These are phyloP conservation scores for Stenogyne calaminthoides DNA, from an alignment of 305 asterid species.

Conservation along the genomic window DNA sequence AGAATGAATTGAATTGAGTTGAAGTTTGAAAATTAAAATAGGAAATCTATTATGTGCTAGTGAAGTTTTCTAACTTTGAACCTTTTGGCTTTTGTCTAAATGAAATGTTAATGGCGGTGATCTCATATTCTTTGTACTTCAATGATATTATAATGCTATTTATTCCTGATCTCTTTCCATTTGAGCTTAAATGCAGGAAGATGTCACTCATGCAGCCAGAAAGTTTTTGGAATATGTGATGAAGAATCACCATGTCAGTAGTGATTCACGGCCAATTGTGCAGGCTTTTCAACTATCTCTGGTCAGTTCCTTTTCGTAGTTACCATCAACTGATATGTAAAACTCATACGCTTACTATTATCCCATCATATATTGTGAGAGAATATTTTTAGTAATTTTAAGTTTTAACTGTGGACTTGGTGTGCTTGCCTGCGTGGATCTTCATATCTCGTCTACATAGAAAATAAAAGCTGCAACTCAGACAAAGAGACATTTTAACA, in stretches of 20 bases:
- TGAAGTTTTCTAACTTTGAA: constrained; percentile 6
- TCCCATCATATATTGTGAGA: not conserved
- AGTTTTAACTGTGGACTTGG: not conserved
- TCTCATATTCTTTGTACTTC: constrained; percentile 17
- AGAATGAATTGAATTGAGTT: not conserved
- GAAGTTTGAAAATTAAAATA: constrained; percentile 14
- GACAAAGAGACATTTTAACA: not conserved
- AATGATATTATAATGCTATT: too few species aligned
- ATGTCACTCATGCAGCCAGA: constrained; percentile 42
- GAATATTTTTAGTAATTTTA: constrained; percentile 15
- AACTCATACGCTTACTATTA: not conserved
- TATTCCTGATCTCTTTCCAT: constrained; percentile 23
- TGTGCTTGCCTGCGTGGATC: constrained; percentile 12
- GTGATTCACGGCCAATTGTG: constrained; percentile 57
- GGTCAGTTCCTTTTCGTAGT: constrained; percentile 55
- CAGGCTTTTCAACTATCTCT: constrained; percentile 89
- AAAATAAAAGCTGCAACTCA: not conserved
- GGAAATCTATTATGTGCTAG: constrained; percentile 2
- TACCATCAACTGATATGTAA: not conserved
- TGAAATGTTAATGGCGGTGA: constrained; percentile 16
- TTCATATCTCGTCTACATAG: not conserved
- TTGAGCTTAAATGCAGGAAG: constrained; percentile 64
- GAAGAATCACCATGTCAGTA: constrained; percentile 63
- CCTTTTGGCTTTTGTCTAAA: constrained; percentile 22
- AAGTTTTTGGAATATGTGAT: constrained; percentile 71